Evolutionary conservation across 2,329 filamentous ascomycete species (phyloP).

Genomic region (Botrytis deweyae): DNA sequence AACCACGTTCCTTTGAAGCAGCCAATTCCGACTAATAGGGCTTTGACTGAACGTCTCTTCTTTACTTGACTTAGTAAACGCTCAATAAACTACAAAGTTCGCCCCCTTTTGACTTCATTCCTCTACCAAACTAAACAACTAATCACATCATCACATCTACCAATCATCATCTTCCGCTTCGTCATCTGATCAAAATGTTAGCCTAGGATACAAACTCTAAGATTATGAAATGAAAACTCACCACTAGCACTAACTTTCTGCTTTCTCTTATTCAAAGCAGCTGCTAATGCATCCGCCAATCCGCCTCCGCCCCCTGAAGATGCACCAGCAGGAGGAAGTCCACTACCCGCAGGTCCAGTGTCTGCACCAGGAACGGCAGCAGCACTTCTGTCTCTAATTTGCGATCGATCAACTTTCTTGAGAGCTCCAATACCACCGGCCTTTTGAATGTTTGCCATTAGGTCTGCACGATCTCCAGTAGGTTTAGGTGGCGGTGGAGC

Average conservation of each 20-base stretch:
- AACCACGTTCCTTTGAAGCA: background rate
- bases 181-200: constrained; percentile 58
- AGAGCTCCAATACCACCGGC: constrained; percentile 65
- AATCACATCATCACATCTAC: constrained; percentile 41
- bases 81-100: constrained; percentile 7
- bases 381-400: constrained; percentile 71
- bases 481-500: constrained; percentile 48
- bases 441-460: constrained; percentile 71
- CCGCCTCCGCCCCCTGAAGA: constrained; percentile 58
- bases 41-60: background rate
- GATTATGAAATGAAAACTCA: constrained; percentile 53
- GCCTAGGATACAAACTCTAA: constrained; percentile 29
- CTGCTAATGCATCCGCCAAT: constrained; percentile 80
- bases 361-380: constrained; percentile 58
- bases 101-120: background rate
- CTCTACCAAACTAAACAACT: constrained; percentile 1
- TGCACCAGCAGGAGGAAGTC: constrained; percentile 52
- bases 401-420: constrained; percentile 70
- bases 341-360: constrained; percentile 52
- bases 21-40: background rate
- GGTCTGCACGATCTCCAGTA: constrained; percentile 53
- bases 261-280: constrained; percentile 78
- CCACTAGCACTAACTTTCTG: constrained; percentile 92
- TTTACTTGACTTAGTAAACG: background rate
- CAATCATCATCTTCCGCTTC: constrained; percentile 77